Base-by-base conservation (phyloP, 2,329 filamentous ascomycete genomes). In the Fusarium stilboides region DNA sequence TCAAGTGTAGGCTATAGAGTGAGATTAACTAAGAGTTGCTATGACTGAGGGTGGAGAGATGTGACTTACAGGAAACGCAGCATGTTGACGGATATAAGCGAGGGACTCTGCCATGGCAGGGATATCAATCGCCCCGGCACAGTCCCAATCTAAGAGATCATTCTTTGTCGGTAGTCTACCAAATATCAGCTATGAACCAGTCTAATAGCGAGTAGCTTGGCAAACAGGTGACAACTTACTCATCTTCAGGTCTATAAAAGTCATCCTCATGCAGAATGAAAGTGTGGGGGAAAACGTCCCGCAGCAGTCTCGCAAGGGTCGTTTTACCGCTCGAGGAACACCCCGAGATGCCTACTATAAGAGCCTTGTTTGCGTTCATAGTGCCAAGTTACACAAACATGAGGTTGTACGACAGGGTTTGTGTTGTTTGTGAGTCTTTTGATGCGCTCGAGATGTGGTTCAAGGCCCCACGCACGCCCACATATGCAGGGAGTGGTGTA, bases 251-350 rank as follows among this genome's bases (percentile, higher is more conserved):
- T 69, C 89, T 90, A 82, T 97, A 99, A 78, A 98, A 99, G 80
- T 99, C 96, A 82, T 99, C 96, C 78, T 97, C 90, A 78, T 99
- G 96, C 22, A 99, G 86, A 75, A 98, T 92, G 76, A 94, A 95
- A 17, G 89, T 86, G 70, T 86, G 84, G 10, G 90, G 90, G 75
- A 98, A 94, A 70, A 97, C 90, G 76, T 93, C 89, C 61, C 94
- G 90, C 19, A 99, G 85, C 14, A 98, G 86, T 4, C 95, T 89
- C 20, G 94, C 92, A 15, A 99, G 87, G 4, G 96, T 98, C 4
- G 96, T 98, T 83, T 99, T 99, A 63, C 96, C 96, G 74, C 92
- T 95, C 5, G 92, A 97, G 3, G 95, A 98, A 69, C 92, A 93
- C 57, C 96, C 96, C 39, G 93, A 97, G 61, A 98, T 89, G 62